Percentiles rank a stretch among this genome's conserved stretches.
Evolutionary conservation across 495 filamentous ascomycete genomes (phyloP).

Genomic region (Aspergillus panamensis): DNA sequence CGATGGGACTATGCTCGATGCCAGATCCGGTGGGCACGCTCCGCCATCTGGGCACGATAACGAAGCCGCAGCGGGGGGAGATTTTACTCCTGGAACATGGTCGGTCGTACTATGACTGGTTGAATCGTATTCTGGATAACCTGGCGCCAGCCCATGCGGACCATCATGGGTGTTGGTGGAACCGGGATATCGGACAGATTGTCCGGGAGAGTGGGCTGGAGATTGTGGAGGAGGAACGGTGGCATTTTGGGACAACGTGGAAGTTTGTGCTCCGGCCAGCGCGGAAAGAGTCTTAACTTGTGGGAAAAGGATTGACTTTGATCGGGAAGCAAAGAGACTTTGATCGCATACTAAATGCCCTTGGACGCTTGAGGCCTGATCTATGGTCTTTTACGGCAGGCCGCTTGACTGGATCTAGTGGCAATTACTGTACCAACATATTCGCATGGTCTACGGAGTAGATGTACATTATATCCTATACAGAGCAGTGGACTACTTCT

Average conservation of each 20-base stretch:
- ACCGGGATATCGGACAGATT: slow-evolving; percentile 80
- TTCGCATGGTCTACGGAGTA: too few species aligned
- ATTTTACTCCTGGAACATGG: slow-evolving; percentile 94
- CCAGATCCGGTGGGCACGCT: slow-evolving; percentile 67
- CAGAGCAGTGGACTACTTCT: too few species aligned
- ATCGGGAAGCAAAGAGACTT: too few species aligned
- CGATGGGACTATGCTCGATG: slow-evolving; percentile 90
- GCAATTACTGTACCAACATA: too few species aligned
- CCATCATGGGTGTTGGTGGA: slow-evolving; percentile 95
- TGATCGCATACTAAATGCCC: too few species aligned
- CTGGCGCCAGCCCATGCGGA: slow-evolving; percentile 74
- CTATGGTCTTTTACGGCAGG: too few species aligned
- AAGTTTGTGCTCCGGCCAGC: slow-evolving; percentile 56
- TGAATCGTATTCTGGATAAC: slow-evolving; percentile 77
- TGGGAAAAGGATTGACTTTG: too few species aligned
- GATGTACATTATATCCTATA: too few species aligned
- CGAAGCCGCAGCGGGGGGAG: slow-evolving; percentile 53
- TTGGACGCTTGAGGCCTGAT: too few species aligned
- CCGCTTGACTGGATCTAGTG: too few species aligned
- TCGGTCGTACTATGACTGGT: slow-evolving; percentile 66
- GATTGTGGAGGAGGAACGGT: slow-evolving; percentile 64
- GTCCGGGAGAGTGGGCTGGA: slow-evolving; percentile 78
- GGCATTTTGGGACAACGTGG: slow-evolving; percentile 78
- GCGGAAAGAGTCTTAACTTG: not conserved
- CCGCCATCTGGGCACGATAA: slow-evolving; percentile 41